phyloP scores from a whole-genome alignment of 495 filamentous ascomycete genomes.

The Delitschia confertaspora region DNA sequence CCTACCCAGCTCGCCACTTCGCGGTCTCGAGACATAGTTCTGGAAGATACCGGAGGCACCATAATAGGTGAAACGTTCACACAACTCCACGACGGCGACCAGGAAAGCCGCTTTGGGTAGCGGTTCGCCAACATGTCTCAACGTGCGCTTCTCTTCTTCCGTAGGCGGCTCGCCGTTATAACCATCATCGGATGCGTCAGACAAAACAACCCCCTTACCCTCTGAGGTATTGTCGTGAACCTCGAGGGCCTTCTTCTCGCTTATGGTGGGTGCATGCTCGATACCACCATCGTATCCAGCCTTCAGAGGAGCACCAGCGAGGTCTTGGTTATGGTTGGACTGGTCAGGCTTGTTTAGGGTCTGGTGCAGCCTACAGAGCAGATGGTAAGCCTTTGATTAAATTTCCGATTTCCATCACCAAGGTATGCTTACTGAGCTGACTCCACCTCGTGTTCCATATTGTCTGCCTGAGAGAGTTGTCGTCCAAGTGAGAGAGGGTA shows the following conservation, averaged over 20 bases:
- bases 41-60: slow-evolving; percentile 47
- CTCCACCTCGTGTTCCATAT: slow-evolving; percentile 9
- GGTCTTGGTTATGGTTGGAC: slow-evolving; percentile 16
- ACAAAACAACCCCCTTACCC: neutral
- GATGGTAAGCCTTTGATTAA: neutral
- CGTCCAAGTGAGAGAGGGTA: too few species aligned
- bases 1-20: slow-evolving; percentile 33
- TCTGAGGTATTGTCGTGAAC: slow-evolving; percentile 1
- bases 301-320: slow-evolving; percentile 13
- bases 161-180: slow-evolving; percentile 12
- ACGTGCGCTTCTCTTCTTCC: slow-evolving; percentile 19
- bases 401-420: too few species aligned
- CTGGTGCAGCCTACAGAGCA: slow-evolving; percentile 20
- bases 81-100: slow-evolving; percentile 54
- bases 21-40: slow-evolving; percentile 49
- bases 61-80: slow-evolving; percentile 63
- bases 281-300: neutral
- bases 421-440: slow-evolving; percentile 12
- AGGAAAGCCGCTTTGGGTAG: slow-evolving; percentile 40
- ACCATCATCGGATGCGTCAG: slow-evolving; percentile 9
- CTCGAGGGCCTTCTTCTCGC: slow-evolving; percentile 3
- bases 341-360: slow-evolving; percentile 8
- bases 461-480: too few species aligned
- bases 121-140: slow-evolving; percentile 21
- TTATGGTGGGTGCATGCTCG: neutral